These are phyloP conservation scores for Epithemia pelagica DNA, from an alignment of 108 stramenopile genomes.

Conservation along the genomic window DNA sequence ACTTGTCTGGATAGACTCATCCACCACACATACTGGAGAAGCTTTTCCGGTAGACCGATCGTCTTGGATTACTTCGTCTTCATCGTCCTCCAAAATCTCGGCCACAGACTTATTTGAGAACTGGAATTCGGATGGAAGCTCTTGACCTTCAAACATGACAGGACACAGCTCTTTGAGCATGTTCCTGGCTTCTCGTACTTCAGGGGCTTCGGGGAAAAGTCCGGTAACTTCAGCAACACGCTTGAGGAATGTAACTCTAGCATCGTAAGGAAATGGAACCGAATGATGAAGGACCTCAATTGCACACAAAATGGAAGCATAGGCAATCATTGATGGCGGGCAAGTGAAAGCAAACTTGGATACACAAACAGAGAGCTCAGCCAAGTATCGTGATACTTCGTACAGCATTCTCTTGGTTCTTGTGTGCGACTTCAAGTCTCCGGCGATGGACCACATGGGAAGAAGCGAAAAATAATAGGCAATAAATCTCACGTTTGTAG, in stretches of 20 bases:
- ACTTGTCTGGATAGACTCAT: conserved; percentile 1
- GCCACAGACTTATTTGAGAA: background rate
- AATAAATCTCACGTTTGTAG: conserved; percentile 40
- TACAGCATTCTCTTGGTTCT: conserved; percentile 14
- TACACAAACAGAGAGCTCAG: conserved; percentile 47
- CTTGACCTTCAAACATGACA: conserved; percentile 13
- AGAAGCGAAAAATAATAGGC: conserved; percentile 24
- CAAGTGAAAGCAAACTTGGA: conserved; percentile 23
- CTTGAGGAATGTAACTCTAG: conserved; percentile 16
- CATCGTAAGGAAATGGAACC: conserved; percentile 1
- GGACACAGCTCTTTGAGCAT: conserved; percentile 25
- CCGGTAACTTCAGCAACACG: conserved; percentile 10
- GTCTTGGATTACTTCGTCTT: background rate
- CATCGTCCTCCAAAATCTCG: background rate
- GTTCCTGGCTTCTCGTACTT: conserved; percentile 5
- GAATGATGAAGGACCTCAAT: conserved; percentile 30
- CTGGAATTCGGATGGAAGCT: background rate
- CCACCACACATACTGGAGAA: conserved; percentile 21
- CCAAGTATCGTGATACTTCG: conserved; percentile 39
- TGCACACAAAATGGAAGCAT: conserved; percentile 50
- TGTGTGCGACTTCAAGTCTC: background rate
- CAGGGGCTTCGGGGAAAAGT: background rate
- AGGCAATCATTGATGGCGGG: conserved; percentile 49
- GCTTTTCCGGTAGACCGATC: conserved; percentile 8
- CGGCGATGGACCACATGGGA: conserved; percentile 17